Conservation (phyloP, 2,329 filamentous ascomycete species). For the Colletotrichum tropicale region DNA sequence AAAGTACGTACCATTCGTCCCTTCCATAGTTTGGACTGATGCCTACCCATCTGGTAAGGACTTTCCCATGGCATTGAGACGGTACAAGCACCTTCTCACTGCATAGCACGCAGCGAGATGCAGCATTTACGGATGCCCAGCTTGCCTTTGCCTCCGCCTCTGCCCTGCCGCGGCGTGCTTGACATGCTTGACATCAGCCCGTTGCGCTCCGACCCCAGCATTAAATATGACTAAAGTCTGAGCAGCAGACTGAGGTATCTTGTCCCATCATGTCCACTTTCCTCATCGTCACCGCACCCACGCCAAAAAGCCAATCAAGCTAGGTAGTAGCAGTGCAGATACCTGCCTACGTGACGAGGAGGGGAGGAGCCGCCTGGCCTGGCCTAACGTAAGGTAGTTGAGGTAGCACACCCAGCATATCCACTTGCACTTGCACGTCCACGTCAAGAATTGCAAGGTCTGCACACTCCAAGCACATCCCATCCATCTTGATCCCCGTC, state of each 20-base stretch:
- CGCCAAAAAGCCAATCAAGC: neutral
- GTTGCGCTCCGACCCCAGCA: slow-evolving; percentile 9
- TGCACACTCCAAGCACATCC: neutral
- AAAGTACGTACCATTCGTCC: neutral
- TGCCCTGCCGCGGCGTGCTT: neutral
- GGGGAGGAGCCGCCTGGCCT: neutral
- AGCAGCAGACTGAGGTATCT: neutral
- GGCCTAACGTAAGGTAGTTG: neutral
- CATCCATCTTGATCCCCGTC: neutral
- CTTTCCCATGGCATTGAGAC: neutral
- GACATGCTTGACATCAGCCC: neutral
- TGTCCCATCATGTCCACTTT: neutral
- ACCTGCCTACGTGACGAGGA: neutral
- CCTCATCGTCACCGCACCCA: neutral
- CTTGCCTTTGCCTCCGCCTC: neutral
- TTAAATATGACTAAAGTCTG: neutral
- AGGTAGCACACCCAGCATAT: slow-evolving; percentile 8
- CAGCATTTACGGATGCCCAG: neutral
- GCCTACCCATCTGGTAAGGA: neutral
- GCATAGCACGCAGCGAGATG: neutral
- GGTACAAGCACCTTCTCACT: neutral
- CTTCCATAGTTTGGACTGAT: neutral
- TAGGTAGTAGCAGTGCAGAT: neutral
- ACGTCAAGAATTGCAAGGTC: neutral
- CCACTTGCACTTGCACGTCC: neutral